A percentile compares a stretch with the other conserved stretches of the same genome.
phyloP scores from a whole-genome alignment of 495 filamentous ascomycete genomes.

The Aspergillus biplanus region DNA sequence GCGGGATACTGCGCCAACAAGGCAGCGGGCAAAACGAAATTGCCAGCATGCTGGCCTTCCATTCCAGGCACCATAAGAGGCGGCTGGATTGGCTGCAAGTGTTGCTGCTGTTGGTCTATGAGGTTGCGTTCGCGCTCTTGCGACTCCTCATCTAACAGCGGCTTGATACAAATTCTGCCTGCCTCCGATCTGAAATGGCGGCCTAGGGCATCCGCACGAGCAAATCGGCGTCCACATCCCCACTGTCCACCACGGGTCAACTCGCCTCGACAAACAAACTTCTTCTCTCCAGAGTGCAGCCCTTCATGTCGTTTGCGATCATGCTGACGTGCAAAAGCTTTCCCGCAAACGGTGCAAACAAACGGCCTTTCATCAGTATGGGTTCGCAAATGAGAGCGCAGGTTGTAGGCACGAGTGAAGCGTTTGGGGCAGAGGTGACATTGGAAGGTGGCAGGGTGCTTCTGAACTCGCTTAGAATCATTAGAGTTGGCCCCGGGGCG shows the following conservation, averaged over 20 bases:
- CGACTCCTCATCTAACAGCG: conserved; percentile 87
- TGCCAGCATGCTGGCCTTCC: conserved; percentile 47
- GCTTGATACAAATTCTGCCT: conserved; percentile 93
- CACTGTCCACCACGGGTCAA: conserved; percentile 80
- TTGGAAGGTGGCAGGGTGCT: conserved; percentile 92
- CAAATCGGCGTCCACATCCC: conserved; percentile 93
- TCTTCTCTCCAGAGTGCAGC: conserved; percentile 90
- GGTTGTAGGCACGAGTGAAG: conserved; percentile 87
- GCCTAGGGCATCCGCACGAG: conserved; percentile 91
- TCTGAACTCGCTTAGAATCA: conserved; percentile 79
- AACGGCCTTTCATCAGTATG: conserved; percentile 93
- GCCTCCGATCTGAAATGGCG: conserved; percentile 98
- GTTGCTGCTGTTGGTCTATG: conserved; percentile 64
- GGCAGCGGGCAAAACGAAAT: conserved; percentile 80
- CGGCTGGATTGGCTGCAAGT: conserved; percentile 47
- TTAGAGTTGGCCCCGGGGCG: conserved; percentile 69
- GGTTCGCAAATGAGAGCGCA: conserved; percentile 88
- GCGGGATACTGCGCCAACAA: conserved; percentile 91
- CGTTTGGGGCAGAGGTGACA: conserved; percentile 84
- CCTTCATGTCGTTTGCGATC: conserved; percentile 92
- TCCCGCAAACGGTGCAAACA: conserved; percentile 94
- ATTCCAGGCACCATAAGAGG: conserved; percentile 48
- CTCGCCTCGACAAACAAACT: conserved; percentile 93
- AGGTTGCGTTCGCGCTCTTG: conserved; percentile 70
- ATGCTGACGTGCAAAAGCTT: conserved; percentile 94